Conservation (phyloP, 2,329 filamentous ascomycete genomes). For the Talaromyces pinophilus region DNA sequence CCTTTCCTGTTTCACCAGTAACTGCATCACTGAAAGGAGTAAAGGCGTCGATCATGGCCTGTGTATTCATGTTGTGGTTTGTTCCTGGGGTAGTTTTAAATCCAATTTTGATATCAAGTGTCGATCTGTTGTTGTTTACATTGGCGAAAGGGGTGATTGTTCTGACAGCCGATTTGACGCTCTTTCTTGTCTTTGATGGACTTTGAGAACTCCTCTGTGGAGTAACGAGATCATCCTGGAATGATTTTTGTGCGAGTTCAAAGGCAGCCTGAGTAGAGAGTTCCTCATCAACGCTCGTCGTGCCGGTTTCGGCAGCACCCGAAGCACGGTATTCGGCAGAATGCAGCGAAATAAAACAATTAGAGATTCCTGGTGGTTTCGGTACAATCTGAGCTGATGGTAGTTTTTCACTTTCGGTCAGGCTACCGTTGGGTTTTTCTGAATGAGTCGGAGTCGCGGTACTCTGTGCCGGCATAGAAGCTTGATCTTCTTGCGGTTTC, state of each 20-base stretch:
- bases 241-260: slow-evolving; percentile 41
- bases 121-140: slow-evolving; percentile 24
- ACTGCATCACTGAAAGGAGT: slow-evolving; percentile 44
- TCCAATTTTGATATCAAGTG: slow-evolving; percentile 17
- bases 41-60: slow-evolving; percentile 44
- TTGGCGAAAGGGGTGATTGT: slow-evolving; percentile 37
- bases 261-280: slow-evolving; percentile 46
- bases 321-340: slow-evolving; percentile 36
- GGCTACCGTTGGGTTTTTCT: neutral
- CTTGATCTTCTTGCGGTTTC: neutral
- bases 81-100: neutral
- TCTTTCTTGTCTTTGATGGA: slow-evolving; percentile 8
- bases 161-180: slow-evolving; percentile 22
- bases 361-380: slow-evolving; percentile 31
- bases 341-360: slow-evolving; percentile 40
- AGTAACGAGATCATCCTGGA: slow-evolving; percentile 42
- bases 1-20: slow-evolving; percentile 30
- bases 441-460: neutral
- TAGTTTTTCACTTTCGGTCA: slow-evolving; percentile 29
- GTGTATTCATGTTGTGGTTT: slow-evolving; percentile 39
- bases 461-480: slow-evolving; percentile 1
- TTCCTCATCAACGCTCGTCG: slow-evolving; percentile 34
- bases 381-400: slow-evolving; percentile 43
- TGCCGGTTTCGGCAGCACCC: slow-evolving; percentile 25
- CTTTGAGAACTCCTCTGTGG: slow-evolving; percentile 25